phyloP scores from a whole-genome alignment of 2,329 filamentous ascomycete species.

The Penicillium aurantiogriseum region DNA sequence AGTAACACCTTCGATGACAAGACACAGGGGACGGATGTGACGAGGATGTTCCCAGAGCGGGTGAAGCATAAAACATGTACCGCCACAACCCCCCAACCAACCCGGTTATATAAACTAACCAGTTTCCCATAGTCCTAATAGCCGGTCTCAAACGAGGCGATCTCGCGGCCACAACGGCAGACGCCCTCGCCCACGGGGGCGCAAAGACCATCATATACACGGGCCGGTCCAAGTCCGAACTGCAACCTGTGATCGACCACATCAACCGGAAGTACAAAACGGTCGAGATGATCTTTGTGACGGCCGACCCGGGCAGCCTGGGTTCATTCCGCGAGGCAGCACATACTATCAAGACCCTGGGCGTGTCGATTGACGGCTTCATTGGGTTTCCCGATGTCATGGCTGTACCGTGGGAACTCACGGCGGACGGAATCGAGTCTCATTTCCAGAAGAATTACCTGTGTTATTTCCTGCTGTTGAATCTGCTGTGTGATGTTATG shows the following conservation, averaged over 20 bases:
- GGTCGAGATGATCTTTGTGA: conserved; percentile 23
- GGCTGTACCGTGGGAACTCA: conserved; percentile 19
- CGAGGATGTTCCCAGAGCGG: conserved; percentile 26
- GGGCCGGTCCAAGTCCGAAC: conserved; percentile 25
- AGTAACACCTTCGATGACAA: conserved; percentile 22
- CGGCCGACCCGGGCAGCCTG: conserved; percentile 16
- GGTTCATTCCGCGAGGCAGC: conserved; percentile 20
- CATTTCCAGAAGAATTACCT: conserved; percentile 31
- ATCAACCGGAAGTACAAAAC: conserved; percentile 21
- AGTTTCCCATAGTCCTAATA: conserved; percentile 23
- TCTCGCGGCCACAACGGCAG: conserved; percentile 28
- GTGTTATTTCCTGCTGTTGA: conserved; percentile 25
- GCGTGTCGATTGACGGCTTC: conserved; percentile 24
- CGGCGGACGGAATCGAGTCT: conserved; percentile 24
- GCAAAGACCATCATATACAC: conserved; percentile 31
- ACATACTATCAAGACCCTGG: conserved; percentile 14
- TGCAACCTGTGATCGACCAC: conserved; percentile 27
- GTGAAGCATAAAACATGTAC: conserved; percentile 34
- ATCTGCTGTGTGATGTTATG: conserved; percentile 18
- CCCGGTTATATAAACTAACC: background rate
- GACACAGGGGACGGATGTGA: conserved; percentile 33
- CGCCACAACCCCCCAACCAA: background rate
- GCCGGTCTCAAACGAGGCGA: conserved; percentile 25
- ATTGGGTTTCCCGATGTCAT: conserved; percentile 21
- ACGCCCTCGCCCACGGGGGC: conserved; percentile 27